phyloP scores from a whole-genome alignment of 352 stramenopile species.

The Phytophthora lateralis region DNA sequence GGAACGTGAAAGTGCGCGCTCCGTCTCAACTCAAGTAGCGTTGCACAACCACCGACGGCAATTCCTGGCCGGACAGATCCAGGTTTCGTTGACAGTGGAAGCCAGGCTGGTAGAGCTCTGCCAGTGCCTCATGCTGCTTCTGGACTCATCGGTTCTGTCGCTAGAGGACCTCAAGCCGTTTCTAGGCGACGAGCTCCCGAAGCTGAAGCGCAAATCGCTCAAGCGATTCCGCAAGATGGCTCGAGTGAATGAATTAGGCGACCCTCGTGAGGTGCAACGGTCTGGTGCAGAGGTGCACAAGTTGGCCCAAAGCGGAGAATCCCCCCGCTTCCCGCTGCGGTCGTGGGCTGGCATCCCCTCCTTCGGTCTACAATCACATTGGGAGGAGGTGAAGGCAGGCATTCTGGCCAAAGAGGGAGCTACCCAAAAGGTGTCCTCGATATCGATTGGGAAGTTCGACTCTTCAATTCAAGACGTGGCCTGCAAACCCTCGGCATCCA shows the following conservation, averaged over 20 bases:
- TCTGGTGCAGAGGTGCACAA: slow-evolving; percentile 52
- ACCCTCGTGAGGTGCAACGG: slow-evolving; percentile 57
- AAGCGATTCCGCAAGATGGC: slow-evolving; percentile 69
- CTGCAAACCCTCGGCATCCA: slow-evolving; percentile 14
- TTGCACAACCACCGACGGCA: slow-evolving; percentile 38
- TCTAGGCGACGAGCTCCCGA: slow-evolving; percentile 45
- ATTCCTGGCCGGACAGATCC: slow-evolving; percentile 41
- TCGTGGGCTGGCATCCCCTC: slow-evolving; percentile 50
- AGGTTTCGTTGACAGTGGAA: slow-evolving; percentile 50
- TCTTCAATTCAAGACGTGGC: slow-evolving; percentile 27
- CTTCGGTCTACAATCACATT: slow-evolving; percentile 44
- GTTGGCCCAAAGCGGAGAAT: slow-evolving; percentile 49
- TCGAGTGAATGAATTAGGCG: slow-evolving; percentile 58
- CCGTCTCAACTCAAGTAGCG: slow-evolving; percentile 32
- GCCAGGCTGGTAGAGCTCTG: slow-evolving; percentile 53
- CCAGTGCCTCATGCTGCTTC: slow-evolving; percentile 44
- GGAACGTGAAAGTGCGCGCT: slow-evolving; percentile 53
- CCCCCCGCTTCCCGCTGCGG: slow-evolving; percentile 54
- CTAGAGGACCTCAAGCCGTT: slow-evolving; percentile 61
- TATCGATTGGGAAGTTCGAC: slow-evolving; percentile 17
- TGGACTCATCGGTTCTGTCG: slow-evolving; percentile 70
- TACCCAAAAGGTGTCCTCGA: neutral
- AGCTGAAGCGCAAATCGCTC: slow-evolving; percentile 75
- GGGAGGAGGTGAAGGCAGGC: slow-evolving; percentile 27
- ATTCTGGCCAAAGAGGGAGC: slow-evolving; percentile 27